phyloP scores from a whole-genome alignment of 768 basidiomycete species.

The Mycena polygramma region DNA sequence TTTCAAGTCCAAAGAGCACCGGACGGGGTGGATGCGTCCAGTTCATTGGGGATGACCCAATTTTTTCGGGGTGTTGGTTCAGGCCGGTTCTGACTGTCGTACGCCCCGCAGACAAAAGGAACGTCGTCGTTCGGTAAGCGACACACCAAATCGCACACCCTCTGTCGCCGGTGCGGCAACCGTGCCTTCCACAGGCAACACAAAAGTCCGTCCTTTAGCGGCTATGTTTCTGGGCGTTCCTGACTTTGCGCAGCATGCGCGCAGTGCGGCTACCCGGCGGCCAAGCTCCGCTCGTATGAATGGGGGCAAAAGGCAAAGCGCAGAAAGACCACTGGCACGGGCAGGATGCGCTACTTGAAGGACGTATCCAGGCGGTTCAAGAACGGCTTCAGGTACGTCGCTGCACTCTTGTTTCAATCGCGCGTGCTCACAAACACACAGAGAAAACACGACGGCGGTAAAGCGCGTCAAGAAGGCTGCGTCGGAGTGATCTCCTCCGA shows the following conservation, averaged over 20 bases:
- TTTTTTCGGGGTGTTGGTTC: too few relatives aligned
- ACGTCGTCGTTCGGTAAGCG: slow-evolving; percentile 98
- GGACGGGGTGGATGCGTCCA: background rate
- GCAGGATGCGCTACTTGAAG: slow-evolving; percentile 95
- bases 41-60: background rate
- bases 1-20: background rate
- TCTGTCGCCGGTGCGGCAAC: slow-evolving; percentile 97
- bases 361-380: slow-evolving; percentile 95
- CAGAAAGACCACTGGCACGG: slow-evolving; percentile 99
- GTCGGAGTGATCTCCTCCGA: slow-evolving; percentile 40
- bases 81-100: background rate
- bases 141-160: slow-evolving; percentile 96
- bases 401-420: slow-evolving; percentile 1
- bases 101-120: slow-evolving; percentile 63
- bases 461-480: slow-evolving; percentile 77
- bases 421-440: slow-evolving; percentile 43
- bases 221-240: slow-evolving; percentile 2
- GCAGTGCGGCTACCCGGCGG: slow-evolving; percentile 96
- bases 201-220: slow-evolving; percentile 75
- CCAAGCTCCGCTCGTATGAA: slow-evolving; percentile 95
- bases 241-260: slow-evolving; percentile 76
- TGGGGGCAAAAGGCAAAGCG: slow-evolving; percentile 99
- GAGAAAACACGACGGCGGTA: slow-evolving; percentile 93
- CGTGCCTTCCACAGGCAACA: slow-evolving; percentile 99
- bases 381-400: slow-evolving; percentile 91